phyloP scores from a whole-genome alignment of 352 stramenopile species.

The Pythium chondricola region DNA sequence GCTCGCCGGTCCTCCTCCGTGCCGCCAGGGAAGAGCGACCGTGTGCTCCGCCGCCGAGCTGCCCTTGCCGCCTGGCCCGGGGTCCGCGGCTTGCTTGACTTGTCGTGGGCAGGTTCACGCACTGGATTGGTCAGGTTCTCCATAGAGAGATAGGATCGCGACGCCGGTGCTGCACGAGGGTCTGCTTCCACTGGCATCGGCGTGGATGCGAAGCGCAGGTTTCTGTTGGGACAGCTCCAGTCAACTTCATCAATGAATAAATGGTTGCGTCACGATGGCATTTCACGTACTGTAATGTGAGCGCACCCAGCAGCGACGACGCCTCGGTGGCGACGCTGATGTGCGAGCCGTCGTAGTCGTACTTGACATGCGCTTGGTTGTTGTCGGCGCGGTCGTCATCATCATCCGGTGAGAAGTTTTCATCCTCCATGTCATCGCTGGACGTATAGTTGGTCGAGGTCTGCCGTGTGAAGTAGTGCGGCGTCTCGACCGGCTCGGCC shows the following conservation, averaged over 20 bases:
- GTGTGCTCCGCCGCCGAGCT: slow-evolving; percentile 31
- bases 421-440: slow-evolving; percentile 16
- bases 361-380: slow-evolving; percentile 4
- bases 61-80: slow-evolving; percentile 4
- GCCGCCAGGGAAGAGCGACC: slow-evolving; percentile 30
- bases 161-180: neutral
- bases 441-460: slow-evolving; percentile 6
- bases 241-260: no score
- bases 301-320: slow-evolving; percentile 14
- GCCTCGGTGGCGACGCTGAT: slow-evolving; percentile 7
- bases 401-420: slow-evolving; percentile 4
- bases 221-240: no score
- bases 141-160: slow-evolving; percentile 14
- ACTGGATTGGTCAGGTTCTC: slow-evolving; percentile 13
- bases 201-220: slow-evolving; percentile 5
- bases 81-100: slow-evolving; percentile 8
- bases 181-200: neutral
- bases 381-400: slow-evolving; percentile 1
- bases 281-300: slow-evolving; percentile 18
- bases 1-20: slow-evolving; percentile 48
- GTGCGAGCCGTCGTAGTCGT: neutral
- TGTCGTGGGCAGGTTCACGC: neutral
- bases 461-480: slow-evolving; percentile 5
- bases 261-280: neutral
- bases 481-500: slow-evolving; percentile 3